Evolutionary conservation across 768 basidiomycete species (phyloP).

Genomic region (Inosperma sp.): DNA sequence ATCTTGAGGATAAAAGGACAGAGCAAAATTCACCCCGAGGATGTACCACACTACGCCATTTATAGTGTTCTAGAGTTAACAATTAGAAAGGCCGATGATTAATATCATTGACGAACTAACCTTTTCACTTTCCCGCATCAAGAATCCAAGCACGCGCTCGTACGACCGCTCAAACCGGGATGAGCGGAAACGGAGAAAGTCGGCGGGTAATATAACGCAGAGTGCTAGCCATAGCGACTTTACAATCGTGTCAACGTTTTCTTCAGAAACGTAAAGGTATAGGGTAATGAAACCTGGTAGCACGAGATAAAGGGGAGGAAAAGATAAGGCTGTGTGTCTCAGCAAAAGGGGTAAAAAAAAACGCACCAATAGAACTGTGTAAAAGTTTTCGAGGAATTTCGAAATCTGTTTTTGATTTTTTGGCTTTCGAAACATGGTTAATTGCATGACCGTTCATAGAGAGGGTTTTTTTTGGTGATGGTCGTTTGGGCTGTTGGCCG

Average conservation of each 20-base stretch:
- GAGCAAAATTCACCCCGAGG: conserved; percentile 74
- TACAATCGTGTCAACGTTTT: conserved; percentile 62
- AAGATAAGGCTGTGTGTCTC: neutral
- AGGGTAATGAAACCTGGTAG: conserved; percentile 38
- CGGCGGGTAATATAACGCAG: conserved; percentile 64
- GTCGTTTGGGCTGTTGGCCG: conserved; percentile 17
- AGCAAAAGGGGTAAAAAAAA: conserved; percentile 3
- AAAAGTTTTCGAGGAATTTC: conserved; percentile 86
- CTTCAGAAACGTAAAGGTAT: conserved; percentile 43
- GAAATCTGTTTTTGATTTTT: conserved; percentile 59
- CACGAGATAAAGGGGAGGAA: conserved; percentile 3
- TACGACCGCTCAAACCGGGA: conserved; percentile 64
- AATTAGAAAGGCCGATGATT: neutral
- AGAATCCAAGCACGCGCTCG: conserved; percentile 67
- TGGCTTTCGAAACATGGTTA: conserved; percentile 13
- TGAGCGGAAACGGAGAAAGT: conserved; percentile 66
- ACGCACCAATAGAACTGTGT: conserved; percentile 85
- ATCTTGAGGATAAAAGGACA: conserved; percentile 75
- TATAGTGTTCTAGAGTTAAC: conserved; percentile 45
- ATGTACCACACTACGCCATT: conserved; percentile 94
- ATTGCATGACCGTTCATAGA: conserved; percentile 12
- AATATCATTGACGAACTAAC: conserved; percentile 33
- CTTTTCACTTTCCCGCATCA: conserved; percentile 89
- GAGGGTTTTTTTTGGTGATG: conserved; percentile 5
- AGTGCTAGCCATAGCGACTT: conserved; percentile 61